Evolutionary conservation across 1,284 basidiomycete species (phyloP), one percentile per base, ranked within the genome.

Genomic region (Ganoderma multipileum): DNA sequence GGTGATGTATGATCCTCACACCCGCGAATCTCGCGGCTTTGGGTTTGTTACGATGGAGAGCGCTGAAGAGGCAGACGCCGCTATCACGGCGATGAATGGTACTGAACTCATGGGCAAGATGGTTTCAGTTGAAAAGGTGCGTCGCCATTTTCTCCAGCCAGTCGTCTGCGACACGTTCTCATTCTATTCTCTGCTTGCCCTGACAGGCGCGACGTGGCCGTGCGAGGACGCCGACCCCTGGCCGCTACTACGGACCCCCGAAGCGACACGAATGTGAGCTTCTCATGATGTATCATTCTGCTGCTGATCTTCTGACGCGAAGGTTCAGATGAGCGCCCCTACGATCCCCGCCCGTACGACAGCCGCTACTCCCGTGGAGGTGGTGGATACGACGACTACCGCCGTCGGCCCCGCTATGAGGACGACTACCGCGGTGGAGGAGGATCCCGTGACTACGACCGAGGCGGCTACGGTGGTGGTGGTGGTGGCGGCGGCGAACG

Each of bases 1-100:
- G 69, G 92, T 99, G 81, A 98, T 98, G 95, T 93, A 93, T 77
- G 97, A 99, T 83, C 97, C 97, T 36, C 97, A 98, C 83, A 92
- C 93, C 70, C 92, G 95, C 76, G 97, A 98, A 78, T 96, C 96
- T 66, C 95, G 97, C 77, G 97, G 97, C 47, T 99, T 99, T 76
- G 97, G 95, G 57, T 99, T 99, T 81, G 97, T 99, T 77, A 98
- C 96, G 67, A 97, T 97, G 91, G 94, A 95, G 79, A 87, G 87
- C 44, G 80, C 77, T 54, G 95, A 95, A 74, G 96, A 98, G 76
- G 97, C 97, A 6, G 94, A 97, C 65, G 93, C 93, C 61, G 95
- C 94, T 63, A 91, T 98, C 74, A 88, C 92, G 41, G 92, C 90
- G 11, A 83, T 98, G 74, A 93, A 95, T 79, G 88, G 89, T 59